phyloP scores from a whole-genome alignment of 345 rosid genomes.

The Gossypium mustelinum region DNA sequence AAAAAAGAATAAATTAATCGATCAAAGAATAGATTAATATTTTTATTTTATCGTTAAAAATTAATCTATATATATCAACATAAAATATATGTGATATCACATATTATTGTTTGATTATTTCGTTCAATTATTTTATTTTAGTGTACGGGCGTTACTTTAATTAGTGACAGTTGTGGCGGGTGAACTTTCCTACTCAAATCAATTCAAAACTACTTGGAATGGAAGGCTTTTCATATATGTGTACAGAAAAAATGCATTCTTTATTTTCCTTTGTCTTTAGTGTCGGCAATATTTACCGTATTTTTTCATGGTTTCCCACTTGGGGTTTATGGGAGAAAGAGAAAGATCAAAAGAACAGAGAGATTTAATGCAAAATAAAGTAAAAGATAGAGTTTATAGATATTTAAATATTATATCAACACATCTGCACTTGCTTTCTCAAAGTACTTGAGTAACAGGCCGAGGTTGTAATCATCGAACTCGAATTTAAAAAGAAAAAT shows the following conservation, averaged over 20 bases:
- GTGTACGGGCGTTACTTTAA: not conserved
- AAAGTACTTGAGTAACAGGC: slow-evolving; percentile 38
- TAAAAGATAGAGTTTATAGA: not conserved
- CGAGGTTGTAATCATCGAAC: slow-evolving; percentile 48
- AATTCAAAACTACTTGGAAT: not conserved
- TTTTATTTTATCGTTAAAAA: too few species aligned
- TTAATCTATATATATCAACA: too few species aligned
- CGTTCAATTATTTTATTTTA: too few species aligned
- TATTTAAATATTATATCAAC: slow-evolving; percentile 29
- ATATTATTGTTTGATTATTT: too few species aligned
- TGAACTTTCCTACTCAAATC: slow-evolving; percentile 5
- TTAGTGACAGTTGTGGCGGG: not conserved
- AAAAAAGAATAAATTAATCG: too few species aligned
- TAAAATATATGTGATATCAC: accelerated
- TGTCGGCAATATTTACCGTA: not conserved
- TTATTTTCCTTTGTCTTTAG: slow-evolving; percentile 1
- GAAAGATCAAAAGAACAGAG: not conserved
- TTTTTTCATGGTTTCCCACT: not conserved
- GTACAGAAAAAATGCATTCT: slow-evolving; percentile 11
- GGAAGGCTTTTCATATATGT: not conserved
- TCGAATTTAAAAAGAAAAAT: not conserved
- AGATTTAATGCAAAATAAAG: not conserved
- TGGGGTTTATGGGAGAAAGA: not conserved
- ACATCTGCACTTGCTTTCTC: slow-evolving; percentile 42
- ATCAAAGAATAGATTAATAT: accelerated